Base-by-base conservation (phyloP, 805 yeast genomes). In the Suhomyces faveliae region DNA sequence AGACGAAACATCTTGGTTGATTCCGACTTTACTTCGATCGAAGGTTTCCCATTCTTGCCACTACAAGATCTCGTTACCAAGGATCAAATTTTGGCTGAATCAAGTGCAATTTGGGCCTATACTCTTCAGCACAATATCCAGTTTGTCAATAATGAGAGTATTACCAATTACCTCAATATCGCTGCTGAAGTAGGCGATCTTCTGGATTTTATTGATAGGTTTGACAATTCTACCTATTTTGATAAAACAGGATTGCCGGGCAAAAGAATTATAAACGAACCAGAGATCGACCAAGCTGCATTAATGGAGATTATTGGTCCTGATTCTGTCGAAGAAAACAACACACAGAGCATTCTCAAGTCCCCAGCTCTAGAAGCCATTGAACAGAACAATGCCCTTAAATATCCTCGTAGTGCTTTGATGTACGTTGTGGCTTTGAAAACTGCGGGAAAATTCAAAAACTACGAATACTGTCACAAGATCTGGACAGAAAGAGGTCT, bases 401-500 rank as follows among this genome's bases (percentile, higher is more conserved):
- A 48, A 24, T 53, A 58, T 12, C 57, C 67, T 10, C 56, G 74
- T 27, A 60, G 59, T 12, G 76, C 81, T 35, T 62, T 76, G 27
- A 61, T 83, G 2, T 89, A 86, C 60, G 77, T 76, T 43, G 68
- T 83, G 23, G 83, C 87, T 7, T 67, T 89, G 57, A 73, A 78
- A 48, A 92, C 92, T 0, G 87, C 92, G 1, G 76, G 77, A 10
- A 70, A 72, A 41, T 78, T 78, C 58, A 71, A 74, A 35, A 78
- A 84, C 56, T 63, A 75, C 35, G 71, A 70, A 0, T 79, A 85
- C 59, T 91, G 90, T 3, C 81, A 81, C 47, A 63, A 67, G 21
- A 71, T 87, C 1, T 90, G 96, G 96, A 64, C 67, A 2, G 96
- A 87, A 58, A 78, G 97, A 57, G 97, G 97, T 2, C 51, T 62